A percentile compares a stretch with the other conserved stretches of the same genome.
Evolutionary conservation across 768 basidiomycete species (phyloP).

Genomic region (Boletus speciosus): DNA sequence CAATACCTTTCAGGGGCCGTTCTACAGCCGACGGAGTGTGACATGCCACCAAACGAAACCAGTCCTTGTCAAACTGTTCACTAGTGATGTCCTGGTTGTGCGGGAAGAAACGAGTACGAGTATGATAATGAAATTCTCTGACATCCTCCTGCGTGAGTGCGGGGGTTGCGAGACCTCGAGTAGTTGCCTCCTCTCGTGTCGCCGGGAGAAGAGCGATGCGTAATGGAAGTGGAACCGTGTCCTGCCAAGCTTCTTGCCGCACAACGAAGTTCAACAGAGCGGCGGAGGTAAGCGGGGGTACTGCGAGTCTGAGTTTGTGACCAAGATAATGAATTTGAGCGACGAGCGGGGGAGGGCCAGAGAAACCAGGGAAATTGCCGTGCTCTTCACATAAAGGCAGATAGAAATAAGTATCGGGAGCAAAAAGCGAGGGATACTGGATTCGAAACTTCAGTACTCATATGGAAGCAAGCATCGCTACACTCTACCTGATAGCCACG

Average conservation of each 20-base stretch:
- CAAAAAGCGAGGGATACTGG: constrained; percentile 42
- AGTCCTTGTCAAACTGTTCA: constrained; percentile 42
- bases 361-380: constrained; percentile 23
- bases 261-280: constrained; percentile 38
- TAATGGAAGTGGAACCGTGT: constrained; percentile 24
- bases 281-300: constrained; percentile 40
- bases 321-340: constrained; percentile 40
- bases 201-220: constrained; percentile 27
- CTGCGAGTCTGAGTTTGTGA: constrained; percentile 37
- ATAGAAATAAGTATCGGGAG: constrained; percentile 42
- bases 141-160: constrained; percentile 39
- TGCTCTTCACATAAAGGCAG: constrained; percentile 36
- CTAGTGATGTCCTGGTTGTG: constrained; percentile 22
- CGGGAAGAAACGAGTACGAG: constrained; percentile 34
- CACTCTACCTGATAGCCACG: constrained; percentile 39
- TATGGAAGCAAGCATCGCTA: not conserved
- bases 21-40: constrained; percentile 35
- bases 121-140: constrained; percentile 34
- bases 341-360: constrained; percentile 32
- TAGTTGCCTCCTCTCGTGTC: constrained; percentile 34
- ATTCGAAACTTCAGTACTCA: constrained; percentile 3
- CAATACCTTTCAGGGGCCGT: constrained; percentile 38
- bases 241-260: constrained; percentile 37
- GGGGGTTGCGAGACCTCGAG: constrained; percentile 29
- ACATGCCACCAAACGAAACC: constrained; percentile 46